Percentiles rank a stretch among this genome's conserved stretches.
Evolutionary conservation across 2,329 filamentous ascomycete species (phyloP).

Genomic region (Fusarium duplospermum): DNA sequence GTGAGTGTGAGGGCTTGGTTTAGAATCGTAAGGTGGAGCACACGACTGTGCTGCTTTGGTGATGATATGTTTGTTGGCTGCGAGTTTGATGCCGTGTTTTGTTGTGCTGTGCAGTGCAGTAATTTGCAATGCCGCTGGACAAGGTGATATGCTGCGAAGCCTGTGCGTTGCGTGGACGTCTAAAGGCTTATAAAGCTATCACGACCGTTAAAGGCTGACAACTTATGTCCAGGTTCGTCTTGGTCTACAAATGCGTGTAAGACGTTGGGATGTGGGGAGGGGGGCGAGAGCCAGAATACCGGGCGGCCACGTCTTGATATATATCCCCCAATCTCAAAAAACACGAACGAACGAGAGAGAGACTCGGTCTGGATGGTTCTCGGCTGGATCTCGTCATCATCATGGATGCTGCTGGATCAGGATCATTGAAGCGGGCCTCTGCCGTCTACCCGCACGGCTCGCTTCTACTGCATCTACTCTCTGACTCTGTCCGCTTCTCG

Average conservation of each 20-base stretch:
- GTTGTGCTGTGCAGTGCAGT: neutral
- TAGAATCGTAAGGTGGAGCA: constrained; percentile 5
- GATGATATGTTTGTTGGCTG: neutral
- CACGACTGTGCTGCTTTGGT: neutral
- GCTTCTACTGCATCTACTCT: neutral
- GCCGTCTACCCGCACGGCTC: constrained; percentile 14
- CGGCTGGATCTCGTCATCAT: constrained; percentile 20
- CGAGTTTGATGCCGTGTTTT: neutral
- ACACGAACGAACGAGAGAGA: neutral
- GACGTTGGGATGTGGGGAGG: constrained; percentile 11
- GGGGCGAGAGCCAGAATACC: constrained; percentile 4
- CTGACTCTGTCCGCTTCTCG: neutral
- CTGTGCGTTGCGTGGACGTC: neutral
- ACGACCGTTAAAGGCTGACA: neutral
- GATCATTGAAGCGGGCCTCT: neutral
- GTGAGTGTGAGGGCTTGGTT: neutral
- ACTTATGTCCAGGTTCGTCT: constrained; percentile 13
- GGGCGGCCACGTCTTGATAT: constrained; percentile 6
- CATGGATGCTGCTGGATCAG: constrained; percentile 20
- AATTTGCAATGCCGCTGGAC: neutral
- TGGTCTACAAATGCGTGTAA: constrained; percentile 22
- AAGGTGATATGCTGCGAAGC: neutral
- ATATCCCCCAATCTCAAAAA: neutral
- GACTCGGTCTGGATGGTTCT: neutral
- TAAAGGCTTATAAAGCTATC: constrained; percentile 14